These are phyloP conservation scores for Pseudohyphozyma bogoriensis DNA, from an alignment of 768 basidiomycete species.

Conservation along the genomic window DNA sequence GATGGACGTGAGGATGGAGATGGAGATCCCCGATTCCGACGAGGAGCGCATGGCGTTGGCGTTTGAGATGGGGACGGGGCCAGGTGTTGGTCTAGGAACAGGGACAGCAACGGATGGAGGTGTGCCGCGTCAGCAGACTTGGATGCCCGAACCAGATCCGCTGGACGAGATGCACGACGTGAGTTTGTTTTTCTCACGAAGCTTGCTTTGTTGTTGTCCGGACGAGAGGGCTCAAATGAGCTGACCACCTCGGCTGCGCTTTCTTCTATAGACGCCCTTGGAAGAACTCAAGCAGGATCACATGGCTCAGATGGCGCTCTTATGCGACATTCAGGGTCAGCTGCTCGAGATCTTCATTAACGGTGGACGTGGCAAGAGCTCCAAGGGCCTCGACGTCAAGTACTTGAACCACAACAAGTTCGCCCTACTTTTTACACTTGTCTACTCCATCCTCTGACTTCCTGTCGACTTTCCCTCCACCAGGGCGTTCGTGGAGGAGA, in stretches of 20 bases:
- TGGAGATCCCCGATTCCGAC: neutral
- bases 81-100: too few relatives aligned
- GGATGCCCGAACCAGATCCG: neutral
- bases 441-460: neutral
- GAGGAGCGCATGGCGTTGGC: neutral
- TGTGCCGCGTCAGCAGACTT: neutral
- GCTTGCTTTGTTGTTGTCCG: too few relatives aligned
- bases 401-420: neutral
- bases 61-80: neutral
- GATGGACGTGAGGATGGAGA: neutral
- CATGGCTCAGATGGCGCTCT: constrained; percentile 1
- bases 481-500: neutral
- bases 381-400: neutral
- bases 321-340: neutral
- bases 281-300: neutral
- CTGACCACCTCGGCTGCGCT: neutral
- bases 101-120: neutral
- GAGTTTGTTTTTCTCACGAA: neutral
- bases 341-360: too few relatives aligned
- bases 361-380: too few relatives aligned
- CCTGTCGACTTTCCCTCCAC: neutral
- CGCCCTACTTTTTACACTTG: neutral
- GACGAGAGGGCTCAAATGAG: too few relatives aligned
- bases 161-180: neutral
- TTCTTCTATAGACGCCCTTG: neutral